Evolutionary conservation across 768 basidiomycete genomes (phyloP), one percentile per base, ranked within the genome.

Genomic region (Gymnopilus junonius): DNA sequence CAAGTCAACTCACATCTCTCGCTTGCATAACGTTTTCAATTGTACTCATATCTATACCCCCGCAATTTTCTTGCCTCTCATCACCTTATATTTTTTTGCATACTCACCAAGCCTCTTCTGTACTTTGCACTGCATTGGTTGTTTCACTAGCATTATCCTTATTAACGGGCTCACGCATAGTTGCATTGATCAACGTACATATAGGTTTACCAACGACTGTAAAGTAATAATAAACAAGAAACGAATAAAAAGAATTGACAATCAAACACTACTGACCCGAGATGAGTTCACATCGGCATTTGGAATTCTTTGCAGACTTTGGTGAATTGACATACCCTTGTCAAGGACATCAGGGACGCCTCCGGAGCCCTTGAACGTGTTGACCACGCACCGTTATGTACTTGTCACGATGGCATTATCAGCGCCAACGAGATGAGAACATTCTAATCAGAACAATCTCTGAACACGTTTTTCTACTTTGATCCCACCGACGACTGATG

Each of bases 1-100:
- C 57, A 25, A 53, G 34, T 53, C 45, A 48, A 59, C n/a, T 56
- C 62, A 46, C 61, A 60, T 65, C 58, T 65, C 60, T 57, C 53
- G 21, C 37, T 58, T 45, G 25, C 62, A 51, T 50, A 14, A 48
- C 48, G 17, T n/a, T 43, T 57, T 34, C 57, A 68, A 32, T 48
- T 67, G 65, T 68, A 68, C 40, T 42, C 62, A 48, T 27, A 61
- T 55, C 27, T 55, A 68, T 65, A 68, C 66, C 64, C 67, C 63
- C 35, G 29, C 27, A 43, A 32, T 59, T 61, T 42, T 61, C 55
- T 45, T 65, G 58, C 48, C 42, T 43, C 40, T 46, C 53, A 57
- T 45, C 37, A 43, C 63, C 58, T 63, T 66, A 69, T 69, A 63
- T 68, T 55, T 65, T 69, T 66, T 66, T 69, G 68, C 68, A 69